Evolutionary conservation across 1,139 yeast genomes (phyloP).

Genomic region (Martiniozyma asiatica): DNA sequence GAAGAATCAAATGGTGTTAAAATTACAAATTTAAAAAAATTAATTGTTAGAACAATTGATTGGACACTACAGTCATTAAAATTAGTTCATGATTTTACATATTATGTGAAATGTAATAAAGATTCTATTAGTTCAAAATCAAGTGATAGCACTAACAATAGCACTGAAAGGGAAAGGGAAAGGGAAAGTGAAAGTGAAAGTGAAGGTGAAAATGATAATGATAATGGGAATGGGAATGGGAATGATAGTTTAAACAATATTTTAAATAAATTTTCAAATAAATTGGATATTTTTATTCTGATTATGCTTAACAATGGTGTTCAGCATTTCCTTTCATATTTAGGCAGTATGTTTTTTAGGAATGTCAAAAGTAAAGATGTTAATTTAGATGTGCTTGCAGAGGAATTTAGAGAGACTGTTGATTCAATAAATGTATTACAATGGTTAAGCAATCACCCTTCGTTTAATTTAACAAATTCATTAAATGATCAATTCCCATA

Average conservation of each 20-base stretch:
- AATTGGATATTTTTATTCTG: conserved; percentile 16
- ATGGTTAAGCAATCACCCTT: conserved; percentile 15
- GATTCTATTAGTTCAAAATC: too few relatives aligned
- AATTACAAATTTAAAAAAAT: conserved; percentile 2
- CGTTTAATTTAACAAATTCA: conserved; percentile 1
- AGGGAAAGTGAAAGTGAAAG: too few relatives aligned
- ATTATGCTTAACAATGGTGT: conserved; percentile 11
- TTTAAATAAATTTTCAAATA: conserved; percentile 15
- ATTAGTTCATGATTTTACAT: conserved; percentile 14
- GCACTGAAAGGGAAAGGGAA: too few relatives aligned
- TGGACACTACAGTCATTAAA: conserved; percentile 19
- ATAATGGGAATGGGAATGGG: conserved; percentile 9
- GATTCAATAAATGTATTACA: conserved; percentile 22
- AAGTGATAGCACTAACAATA: too few relatives aligned
- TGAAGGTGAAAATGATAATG: too few relatives aligned
- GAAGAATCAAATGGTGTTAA: conserved; percentile 11
- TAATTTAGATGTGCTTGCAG: conserved; percentile 10
- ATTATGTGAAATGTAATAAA: conserved; percentile 10
- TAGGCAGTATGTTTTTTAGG: conserved; percentile 18
- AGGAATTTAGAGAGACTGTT: conserved; percentile 16
- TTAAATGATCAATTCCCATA: conserved; percentile 14
- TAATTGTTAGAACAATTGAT: conserved; percentile 4
- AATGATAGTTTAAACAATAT: conserved; percentile 5
- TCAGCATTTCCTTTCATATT: conserved; percentile 14
- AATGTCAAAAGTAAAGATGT: conserved; percentile 13